phyloP scores from a whole-genome alignment of 257 asterid genomes.

The Plectranthus barbatus region DNA sequence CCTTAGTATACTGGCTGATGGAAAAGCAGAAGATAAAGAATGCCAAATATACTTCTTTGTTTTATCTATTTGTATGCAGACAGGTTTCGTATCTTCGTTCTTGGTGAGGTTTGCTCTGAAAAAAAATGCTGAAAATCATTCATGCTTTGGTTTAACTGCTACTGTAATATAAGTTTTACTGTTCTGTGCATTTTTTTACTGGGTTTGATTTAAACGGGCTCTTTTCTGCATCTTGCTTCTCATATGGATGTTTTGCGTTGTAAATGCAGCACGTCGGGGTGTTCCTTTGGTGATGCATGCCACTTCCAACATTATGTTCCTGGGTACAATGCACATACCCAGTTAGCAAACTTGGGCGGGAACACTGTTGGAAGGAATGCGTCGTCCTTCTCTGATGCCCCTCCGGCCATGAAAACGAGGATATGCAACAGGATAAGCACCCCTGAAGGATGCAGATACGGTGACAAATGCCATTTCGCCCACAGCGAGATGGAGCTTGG shows the following conservation, averaged over 20 bases:
- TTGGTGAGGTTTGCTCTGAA: too few relatives aligned
- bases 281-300: constrained; percentile 46
- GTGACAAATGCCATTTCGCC: constrained; percentile 45
- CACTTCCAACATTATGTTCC: constrained; percentile 46
- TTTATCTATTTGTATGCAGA: too few relatives aligned
- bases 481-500: constrained; percentile 45
- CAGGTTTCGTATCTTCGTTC: too few relatives aligned
- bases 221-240: constrained; percentile 13
- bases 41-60: too few relatives aligned
- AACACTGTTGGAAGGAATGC: constrained; percentile 20
- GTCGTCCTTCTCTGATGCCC: constrained; percentile 19
- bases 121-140: too few relatives aligned
- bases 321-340: constrained; percentile 40
- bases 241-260: not conserved
- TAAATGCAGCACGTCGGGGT: constrained; percentile 45
- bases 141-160: too few relatives aligned
- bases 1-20: too few relatives aligned
- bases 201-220: not conserved
- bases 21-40: too few relatives aligned
- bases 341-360: constrained; percentile 31
- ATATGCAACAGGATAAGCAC: constrained; percentile 45
- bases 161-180: too few relatives aligned
- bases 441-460: constrained; percentile 51
- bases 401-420: constrained; percentile 25
- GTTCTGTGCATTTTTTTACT: too few relatives aligned